These are phyloP conservation scores for Candida tibetensis DNA, from an alignment of 805 yeast species.

Conservation along the genomic window DNA sequence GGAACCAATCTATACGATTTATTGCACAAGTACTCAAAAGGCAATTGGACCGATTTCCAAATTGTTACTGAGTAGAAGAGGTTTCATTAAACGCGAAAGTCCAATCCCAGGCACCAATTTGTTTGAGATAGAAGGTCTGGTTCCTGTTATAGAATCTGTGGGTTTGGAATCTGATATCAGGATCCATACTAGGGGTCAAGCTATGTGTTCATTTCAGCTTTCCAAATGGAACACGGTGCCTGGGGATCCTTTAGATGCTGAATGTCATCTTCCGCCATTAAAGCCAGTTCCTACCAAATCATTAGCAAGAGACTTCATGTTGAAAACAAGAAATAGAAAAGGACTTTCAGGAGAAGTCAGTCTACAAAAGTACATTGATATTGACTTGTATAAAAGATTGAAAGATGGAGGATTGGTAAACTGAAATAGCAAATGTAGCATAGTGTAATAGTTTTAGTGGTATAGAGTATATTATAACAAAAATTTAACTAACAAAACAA, in stretches of 20 bases:
- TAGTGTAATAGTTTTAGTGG: constrained; percentile 4
- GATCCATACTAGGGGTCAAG: constrained; percentile 73
- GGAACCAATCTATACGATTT: constrained; percentile 75
- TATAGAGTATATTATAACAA: constrained; percentile 1
- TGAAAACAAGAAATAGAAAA: constrained; percentile 86
- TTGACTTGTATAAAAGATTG: constrained; percentile 53
- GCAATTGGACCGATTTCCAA: constrained; percentile 48
- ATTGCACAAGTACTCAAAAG: constrained; percentile 51
- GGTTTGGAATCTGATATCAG: constrained; percentile 89
- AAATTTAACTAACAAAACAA: background rate
- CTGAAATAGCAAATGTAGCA: constrained; percentile 4
- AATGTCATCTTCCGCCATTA: constrained; percentile 61
- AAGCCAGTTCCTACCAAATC: constrained; percentile 70
- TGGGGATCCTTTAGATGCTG: constrained; percentile 83
- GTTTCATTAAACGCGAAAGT: constrained; percentile 42
- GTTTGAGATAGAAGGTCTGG: constrained; percentile 53
- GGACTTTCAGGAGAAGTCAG: constrained; percentile 69
- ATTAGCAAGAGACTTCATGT: constrained; percentile 81
- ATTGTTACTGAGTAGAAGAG: constrained; percentile 65
- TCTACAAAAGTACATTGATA: constrained; percentile 64
- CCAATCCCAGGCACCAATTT: constrained; percentile 76
- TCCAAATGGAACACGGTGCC: constrained; percentile 77
- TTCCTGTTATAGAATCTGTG: constrained; percentile 88
- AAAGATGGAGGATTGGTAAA: constrained; percentile 42
- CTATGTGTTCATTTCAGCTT: constrained; percentile 64